These are phyloP conservation scores for Vaccinium myrtillus DNA, from an alignment of 148 eudicot genomes.

Conservation along the genomic window DNA sequence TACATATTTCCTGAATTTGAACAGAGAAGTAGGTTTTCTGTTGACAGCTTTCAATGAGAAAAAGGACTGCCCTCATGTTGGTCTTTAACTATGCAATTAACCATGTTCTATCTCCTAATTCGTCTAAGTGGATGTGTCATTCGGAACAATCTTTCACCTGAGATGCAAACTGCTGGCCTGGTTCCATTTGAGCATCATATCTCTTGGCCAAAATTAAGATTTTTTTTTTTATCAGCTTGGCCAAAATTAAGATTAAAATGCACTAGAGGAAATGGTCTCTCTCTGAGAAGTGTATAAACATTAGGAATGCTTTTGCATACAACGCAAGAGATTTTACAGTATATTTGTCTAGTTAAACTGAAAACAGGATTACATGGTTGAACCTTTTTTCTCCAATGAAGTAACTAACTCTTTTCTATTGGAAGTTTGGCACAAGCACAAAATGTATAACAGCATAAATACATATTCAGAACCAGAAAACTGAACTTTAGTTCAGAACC, in stretches of 20 bases:
- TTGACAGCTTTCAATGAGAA: not conserved
- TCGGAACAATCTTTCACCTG: not conserved
- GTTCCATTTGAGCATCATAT: not conserved
- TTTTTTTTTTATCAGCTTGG: not conserved
- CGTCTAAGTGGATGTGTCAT: not conserved
- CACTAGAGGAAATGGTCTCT: not conserved
- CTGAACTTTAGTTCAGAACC: not conserved
- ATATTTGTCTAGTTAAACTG: not conserved
- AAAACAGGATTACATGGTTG: not conserved
- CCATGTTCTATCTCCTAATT: not conserved
- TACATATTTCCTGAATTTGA: not conserved
- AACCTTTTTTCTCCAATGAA: not conserved
- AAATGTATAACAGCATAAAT: not conserved
- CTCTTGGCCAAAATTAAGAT: not conserved
- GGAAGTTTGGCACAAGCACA: not conserved
- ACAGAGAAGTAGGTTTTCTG: slow-evolving; percentile 1
- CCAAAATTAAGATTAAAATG: not conserved
- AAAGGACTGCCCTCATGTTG: not conserved
- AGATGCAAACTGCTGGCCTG: not conserved
- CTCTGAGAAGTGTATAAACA: not conserved
- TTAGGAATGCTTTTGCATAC: not conserved
- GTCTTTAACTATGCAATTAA: not conserved
- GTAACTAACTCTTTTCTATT: not conserved
- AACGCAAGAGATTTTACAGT: not conserved
- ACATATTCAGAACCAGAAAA: not conserved